These are phyloP conservation scores for Paradendryphiella salina DNA, from an alignment of 2,329 filamentous ascomycete species.

Conservation along the genomic window DNA sequence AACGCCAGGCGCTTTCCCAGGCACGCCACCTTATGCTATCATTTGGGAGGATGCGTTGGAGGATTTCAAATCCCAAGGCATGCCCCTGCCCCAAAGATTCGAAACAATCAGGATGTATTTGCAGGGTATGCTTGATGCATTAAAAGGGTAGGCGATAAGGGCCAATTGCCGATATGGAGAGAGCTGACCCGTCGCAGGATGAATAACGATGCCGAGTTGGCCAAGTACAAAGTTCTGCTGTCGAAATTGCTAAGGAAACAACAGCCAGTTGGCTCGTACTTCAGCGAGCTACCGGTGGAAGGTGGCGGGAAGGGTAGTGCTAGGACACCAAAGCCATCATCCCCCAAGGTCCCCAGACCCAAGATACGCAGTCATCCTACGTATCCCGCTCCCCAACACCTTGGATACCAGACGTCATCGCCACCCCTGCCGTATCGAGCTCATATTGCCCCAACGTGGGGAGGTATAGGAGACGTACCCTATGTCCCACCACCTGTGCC, in stretches of 20 bases:
- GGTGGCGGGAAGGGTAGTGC: conserved; percentile 22
- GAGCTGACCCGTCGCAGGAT: conserved; percentile 31
- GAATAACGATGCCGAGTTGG: conserved; percentile 37
- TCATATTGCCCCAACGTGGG: conserved; percentile 26
- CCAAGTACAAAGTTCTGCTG: conserved; percentile 32
- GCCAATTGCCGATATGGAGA: not conserved
- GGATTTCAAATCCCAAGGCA: conserved; percentile 53
- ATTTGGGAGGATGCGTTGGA: conserved; percentile 57
- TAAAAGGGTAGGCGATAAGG: conserved; percentile 51
- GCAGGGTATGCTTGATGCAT: conserved; percentile 47
- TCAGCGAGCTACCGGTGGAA: conserved; percentile 34
- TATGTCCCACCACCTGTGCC: conserved; percentile 44
- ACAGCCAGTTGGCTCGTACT: conserved; percentile 42
- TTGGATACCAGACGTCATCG: conserved; percentile 12
- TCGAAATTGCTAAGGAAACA: conserved; percentile 43
- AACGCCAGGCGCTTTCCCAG: conserved; percentile 43
- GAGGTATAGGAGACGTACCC: conserved; percentile 36
- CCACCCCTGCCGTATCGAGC: conserved; percentile 18
- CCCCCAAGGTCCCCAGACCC: conserved; percentile 34
- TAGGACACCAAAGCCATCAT: conserved; percentile 36
- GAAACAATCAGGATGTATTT: conserved; percentile 57
- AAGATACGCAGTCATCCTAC: conserved; percentile 34
- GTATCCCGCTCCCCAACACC: conserved; percentile 28
- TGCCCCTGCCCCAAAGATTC: conserved; percentile 53
- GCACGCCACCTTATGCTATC: conserved; percentile 50